These are phyloP conservation scores for Cornus controversa DNA, from an alignment of 148 eudicot species.

Conservation along the genomic window DNA sequence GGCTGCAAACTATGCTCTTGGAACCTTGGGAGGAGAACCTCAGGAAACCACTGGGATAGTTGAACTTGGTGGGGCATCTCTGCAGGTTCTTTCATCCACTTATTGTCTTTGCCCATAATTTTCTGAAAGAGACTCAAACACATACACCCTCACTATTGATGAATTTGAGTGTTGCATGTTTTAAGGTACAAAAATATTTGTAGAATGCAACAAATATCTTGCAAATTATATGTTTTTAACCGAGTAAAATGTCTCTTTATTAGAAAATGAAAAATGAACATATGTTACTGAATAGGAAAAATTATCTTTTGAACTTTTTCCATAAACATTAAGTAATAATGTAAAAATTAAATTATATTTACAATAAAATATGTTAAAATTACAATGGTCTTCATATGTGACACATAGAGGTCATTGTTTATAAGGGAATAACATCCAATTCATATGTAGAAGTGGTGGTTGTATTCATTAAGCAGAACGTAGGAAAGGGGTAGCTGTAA, in stretches of 20 bases:
- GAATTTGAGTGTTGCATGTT: background rate
- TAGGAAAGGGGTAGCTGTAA: too few species aligned
- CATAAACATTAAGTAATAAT: background rate
- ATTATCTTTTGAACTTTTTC: background rate
- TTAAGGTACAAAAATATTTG: background rate
- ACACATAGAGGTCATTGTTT: background rate
- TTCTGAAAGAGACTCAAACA: background rate
- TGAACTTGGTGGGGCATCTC: slow-evolving; percentile 45
- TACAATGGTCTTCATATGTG: background rate
- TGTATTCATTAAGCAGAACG: background rate
- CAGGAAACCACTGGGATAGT: slow-evolving; percentile 46
- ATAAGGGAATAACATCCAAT: background rate
- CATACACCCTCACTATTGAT: background rate
- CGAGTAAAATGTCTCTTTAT: background rate
- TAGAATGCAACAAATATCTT: background rate
- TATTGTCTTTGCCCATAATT: slow-evolving; percentile 6
- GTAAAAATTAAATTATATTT: background rate
- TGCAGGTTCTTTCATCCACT: slow-evolving; percentile 38
- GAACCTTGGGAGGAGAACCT: slow-evolving; percentile 44
- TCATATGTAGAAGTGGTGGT: background rate
- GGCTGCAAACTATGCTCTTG: slow-evolving; percentile 53
- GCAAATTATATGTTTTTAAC: background rate
- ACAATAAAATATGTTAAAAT: background rate
- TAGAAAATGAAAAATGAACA: background rate
- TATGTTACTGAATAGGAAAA: background rate